Evolutionary conservation across 1,284 basidiomycete species (phyloP).

Genomic region (Xerocomus minutiporus): DNA sequence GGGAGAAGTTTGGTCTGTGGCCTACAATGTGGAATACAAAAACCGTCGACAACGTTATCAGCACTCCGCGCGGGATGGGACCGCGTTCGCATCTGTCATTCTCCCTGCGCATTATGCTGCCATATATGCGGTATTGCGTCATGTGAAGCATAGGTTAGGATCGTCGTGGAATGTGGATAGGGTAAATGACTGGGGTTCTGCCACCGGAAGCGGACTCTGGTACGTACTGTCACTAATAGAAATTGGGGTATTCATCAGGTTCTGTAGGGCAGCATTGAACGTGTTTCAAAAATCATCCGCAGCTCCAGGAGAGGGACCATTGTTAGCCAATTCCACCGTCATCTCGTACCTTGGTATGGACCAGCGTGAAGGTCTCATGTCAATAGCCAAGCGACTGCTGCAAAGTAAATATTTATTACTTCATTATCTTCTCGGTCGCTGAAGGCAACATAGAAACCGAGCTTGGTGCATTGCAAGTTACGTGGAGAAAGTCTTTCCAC

Average conservation of each 20-base stretch:
- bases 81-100: conserved; percentile 69
- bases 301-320: conserved; percentile 30
- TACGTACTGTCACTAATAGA: conserved; percentile 31
- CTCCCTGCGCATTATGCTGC: conserved; percentile 75
- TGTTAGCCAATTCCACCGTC: conserved; percentile 48
- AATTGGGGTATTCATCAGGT: conserved; percentile 12
- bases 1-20: conserved; percentile 46
- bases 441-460: conserved; percentile 42
- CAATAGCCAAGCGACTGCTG: conserved; percentile 61
- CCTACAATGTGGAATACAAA: conserved; percentile 56
- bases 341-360: conserved; percentile 65
- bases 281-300: conserved; percentile 48
- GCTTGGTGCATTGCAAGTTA: conserved; percentile 39
- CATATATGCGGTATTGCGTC: conserved; percentile 60
- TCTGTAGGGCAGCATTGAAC: conserved; percentile 57
- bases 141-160: conserved; percentile 59
- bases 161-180: conserved; percentile 52
- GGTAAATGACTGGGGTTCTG: conserved; percentile 74
- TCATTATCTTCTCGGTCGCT: conserved; percentile 7
- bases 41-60: conserved; percentile 50
- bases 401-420: conserved; percentile 38
- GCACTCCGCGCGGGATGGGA: conserved; percentile 64
- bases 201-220: conserved; percentile 73
- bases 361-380: conserved; percentile 62
- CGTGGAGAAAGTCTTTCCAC: conserved; percentile 56